Base-by-base conservation (phyloP, 768 basidiomycete genomes). In the Hericium coralloides region DNA sequence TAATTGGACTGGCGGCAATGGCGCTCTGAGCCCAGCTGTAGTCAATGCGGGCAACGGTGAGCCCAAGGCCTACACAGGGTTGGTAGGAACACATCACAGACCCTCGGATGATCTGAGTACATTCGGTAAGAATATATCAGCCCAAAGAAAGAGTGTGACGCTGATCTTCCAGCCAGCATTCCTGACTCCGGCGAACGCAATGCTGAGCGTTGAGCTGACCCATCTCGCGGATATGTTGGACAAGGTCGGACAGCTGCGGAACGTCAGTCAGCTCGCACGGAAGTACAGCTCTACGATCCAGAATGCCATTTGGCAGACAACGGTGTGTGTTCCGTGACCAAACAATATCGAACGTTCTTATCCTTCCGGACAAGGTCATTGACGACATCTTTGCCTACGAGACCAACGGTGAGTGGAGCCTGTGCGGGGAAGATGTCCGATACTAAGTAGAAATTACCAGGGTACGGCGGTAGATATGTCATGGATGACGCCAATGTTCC, bases 401-500 rank as follows among this genome's bases (percentile, higher is more conserved):
- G 67, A 82, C 79, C 0, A 88, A 91, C 64, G 89, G 83, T 82
- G 59, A 18, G 14, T 43, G 22, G 15, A 43, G 37, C 31, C 15
- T 5, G 41, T 47, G 12, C 8, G 4, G 2, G 17, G 4, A 31
- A 10, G 26, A 38, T 31, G 6, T 12, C 12, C 26, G 25, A 52
- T 48, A 38, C 52, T 22, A 31, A 25, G 5, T 12, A 3, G 17
- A 10, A 12, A 7, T 0, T 20, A 7, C 1, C 58, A 84, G 83
- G 87, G 8, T 77, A 85, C 52, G 85, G 88, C 37, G 79, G 82
- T 10, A 73, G 81, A 56, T 88, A 89, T 67, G 79, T 89, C 18
- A 90, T 90, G 89, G 89, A 90, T 61, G 89, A 91, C 61, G 89
- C 89, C 6, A 91, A 91, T 61, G 89, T 91, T 45, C 89, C 89